Base-by-base conservation (phyloP, 805 yeast genomes). In the Zygosaccharomyces lentus region DNA sequence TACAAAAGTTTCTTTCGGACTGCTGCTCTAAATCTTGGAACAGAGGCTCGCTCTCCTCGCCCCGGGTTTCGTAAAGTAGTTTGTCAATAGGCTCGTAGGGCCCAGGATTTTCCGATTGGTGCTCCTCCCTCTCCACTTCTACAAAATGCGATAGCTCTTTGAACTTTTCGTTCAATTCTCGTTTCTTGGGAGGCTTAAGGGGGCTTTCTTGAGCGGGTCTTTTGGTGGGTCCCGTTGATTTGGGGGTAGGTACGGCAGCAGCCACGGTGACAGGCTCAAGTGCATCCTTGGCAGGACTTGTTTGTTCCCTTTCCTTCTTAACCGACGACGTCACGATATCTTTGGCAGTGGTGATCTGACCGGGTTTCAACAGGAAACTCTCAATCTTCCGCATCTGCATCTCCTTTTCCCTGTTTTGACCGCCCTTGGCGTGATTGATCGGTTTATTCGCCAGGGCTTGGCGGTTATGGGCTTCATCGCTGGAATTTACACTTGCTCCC, bases 1-100 rank as follows among this genome's bases (percentile, higher is more conserved):
- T 41, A 32, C 67, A 67, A 31, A 62, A 57, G 1, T 54, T 50
- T 21, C 52, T 51, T 24, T 59, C 59, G 0, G 48, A 44, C 5
- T 34, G 41, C 25, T 60, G 60, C 9, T 53, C 50, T 19, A 55
- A 24, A 31, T 46, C 51, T 24, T 40, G 49, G 23, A 51, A 48
- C 16, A 51, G 43, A 10, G 37, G 30, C 9, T 37, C 44, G 25
- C 34, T n/a, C 7, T 37, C 42, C 3, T 31, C 29, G 3, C 31
- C 31, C 9, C 37, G 36, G 6, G 46, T 38, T 19, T 50, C 47
- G 29, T 44, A 46, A 8, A 50, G 41, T 17, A 40, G 29, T n/a
- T 42, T 23, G 3, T 34, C 38, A 4, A 49, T 42, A 10, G 47
- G 45, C 4, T 19, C 5, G 27, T 46, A 53, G 9, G 31, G 17